Evolutionary conservation across 176 grass and related monocot species (phyloP), one percentile per base, ranked within the genome.

Genomic region (Oryza australiensis): DNA sequence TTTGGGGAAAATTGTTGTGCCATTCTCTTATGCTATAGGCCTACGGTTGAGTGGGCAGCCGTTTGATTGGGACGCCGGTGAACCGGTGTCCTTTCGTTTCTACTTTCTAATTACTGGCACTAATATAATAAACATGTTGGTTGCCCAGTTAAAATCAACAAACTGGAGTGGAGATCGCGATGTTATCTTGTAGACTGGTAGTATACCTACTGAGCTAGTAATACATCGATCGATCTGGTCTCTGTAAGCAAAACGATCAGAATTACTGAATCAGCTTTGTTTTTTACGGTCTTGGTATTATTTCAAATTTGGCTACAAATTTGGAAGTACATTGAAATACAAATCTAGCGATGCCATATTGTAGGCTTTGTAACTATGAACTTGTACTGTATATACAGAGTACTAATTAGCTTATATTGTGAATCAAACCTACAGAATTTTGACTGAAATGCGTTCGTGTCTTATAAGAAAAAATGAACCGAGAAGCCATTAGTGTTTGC

Each of bases 111-210:
- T 74, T 32, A 22, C 5, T 29, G 11, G 8, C 72, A 45, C 68
- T 83, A 79, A 74, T 28, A 68, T 70, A 90, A 68, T 74, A 86
- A 78, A 18, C 63, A 62, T 32, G 70, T 38, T 6, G 88, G 84
- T 90, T 90, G 74, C 62, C 3, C 0, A 40, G 84, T 86, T 79
- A 1, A 79, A 69, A 86, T 90, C 84, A 74, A 20, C 26, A 82
- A 41, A 86, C 62, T 62, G 1, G 42, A 26, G 3, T 11, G 24
- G 62, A 68, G 67, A 78, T 22, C 24, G 8, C 43, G 33, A 68
- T 14, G 7, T 29, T 35, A n/a, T 14, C 68, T 2, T 38, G 3
- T 38, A 51, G 18, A 33, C 13, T 5, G n/a, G 35, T 37, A 8
- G 7, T 37, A 37, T 37, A 32, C 3, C 32, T 32, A 32, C 32